Base-by-base conservation (phyloP, 129 eudicot species). In the Erigeron canadensis region DNA sequence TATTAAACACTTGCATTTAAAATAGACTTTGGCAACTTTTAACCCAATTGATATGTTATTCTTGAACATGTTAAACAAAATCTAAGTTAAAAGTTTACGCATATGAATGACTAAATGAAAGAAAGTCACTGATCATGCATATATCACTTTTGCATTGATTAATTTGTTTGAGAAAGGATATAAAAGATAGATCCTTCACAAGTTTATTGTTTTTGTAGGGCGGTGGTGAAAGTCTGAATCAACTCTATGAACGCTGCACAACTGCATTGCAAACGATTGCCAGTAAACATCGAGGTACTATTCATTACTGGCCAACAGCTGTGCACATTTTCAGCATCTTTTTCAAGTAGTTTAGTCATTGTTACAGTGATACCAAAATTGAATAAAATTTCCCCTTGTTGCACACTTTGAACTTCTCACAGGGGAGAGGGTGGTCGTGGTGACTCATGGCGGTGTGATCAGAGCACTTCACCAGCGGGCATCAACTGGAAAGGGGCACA, bases 191-290 rank as follows among this genome's bases (percentile, higher is more conserved):
- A 6, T 43, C 47, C 34, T 28, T 43, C 47, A 43, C 11, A 43
- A 43, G 47, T 43, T 16, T 54, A 21, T 43, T 40, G 53, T 60
- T 42, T 50, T 22, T 74, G 75, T 81, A 89, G 98, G 98, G 98
- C 79, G 98, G 98, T 61, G 98, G 98, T 48, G 98, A 93, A 83
- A 93, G 96, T 67, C 72, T 79, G 1, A 83, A 81, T 79, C 95
- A 89, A 79, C 90, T 93, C 74, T 85, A 84, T 67, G 54, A 79
- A 65, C 96, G 98, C 7, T 72, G 90, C 84, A 89, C 90, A n/a
- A 62, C 85, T 55, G 69, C 90, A 8, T 57, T 93, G 72, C 88
- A 87, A 72, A 82, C 83, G 34, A 93, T 93, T 55, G 95, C 84
- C 17, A 80, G 75, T 59, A 87, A 89, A 72, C 99, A 94, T 79